Evolutionary conservation across 2,329 filamentous ascomycete genomes (phyloP).

Genomic region (Penicillium verrucosum): DNA sequence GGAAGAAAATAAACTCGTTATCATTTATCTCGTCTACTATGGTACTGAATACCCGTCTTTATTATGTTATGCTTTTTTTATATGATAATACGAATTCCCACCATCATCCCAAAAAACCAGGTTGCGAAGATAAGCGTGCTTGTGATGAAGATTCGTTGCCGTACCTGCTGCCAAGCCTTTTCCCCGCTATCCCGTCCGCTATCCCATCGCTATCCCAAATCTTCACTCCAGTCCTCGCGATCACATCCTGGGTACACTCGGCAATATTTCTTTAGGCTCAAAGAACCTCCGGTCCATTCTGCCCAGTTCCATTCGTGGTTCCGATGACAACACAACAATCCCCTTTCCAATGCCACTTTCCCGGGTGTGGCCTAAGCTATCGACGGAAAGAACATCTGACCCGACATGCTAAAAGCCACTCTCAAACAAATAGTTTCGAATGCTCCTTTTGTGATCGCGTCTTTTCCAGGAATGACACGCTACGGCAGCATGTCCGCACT

Average conservation of each 20-base stretch:
- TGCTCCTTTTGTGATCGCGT: neutral
- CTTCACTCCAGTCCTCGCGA: neutral
- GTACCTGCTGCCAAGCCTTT: too few species aligned
- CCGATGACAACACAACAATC: neutral
- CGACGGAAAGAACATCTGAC: neutral
- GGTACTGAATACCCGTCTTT: too few species aligned
- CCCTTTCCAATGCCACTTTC: neutral
- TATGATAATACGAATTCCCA: too few species aligned
- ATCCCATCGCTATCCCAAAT: neutral
- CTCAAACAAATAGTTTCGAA: neutral
- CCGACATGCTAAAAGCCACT: neutral
- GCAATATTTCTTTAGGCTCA: neutral
- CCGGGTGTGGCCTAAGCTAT: neutral
- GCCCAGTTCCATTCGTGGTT: neutral
- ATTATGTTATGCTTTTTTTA: too few species aligned
- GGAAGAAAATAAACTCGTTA: too few species aligned
- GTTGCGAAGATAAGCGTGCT: too few species aligned
- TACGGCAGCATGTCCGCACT: neutral
- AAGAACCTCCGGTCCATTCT: neutral
- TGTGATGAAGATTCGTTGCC: too few species aligned
- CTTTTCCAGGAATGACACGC: neutral
- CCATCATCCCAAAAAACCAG: too few species aligned
- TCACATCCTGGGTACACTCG: neutral
- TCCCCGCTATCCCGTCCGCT: neutral
- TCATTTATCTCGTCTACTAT: too few species aligned